Percentiles rank a stretch among this genome's conserved stretches.
Conservation (phyloP, 108 stramenopile genomes). For the Cyclotella atomus region DNA sequence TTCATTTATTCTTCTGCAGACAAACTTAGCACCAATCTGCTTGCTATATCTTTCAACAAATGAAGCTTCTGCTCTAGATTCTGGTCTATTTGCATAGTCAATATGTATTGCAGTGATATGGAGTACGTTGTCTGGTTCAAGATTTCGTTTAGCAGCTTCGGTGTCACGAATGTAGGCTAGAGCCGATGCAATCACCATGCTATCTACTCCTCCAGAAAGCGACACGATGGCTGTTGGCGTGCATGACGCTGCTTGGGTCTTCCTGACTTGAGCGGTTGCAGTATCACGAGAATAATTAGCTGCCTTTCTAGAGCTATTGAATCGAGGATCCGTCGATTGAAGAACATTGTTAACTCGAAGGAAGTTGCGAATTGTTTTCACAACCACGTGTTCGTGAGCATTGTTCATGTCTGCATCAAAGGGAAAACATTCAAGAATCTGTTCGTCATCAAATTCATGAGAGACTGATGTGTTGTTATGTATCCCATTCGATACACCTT, state of each 20-base stretch:
- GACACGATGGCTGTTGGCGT: slow-evolving; percentile 74
- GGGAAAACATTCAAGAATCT: slow-evolving; percentile 74
- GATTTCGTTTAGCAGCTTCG: slow-evolving; percentile 28
- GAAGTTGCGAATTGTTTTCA: slow-evolving; percentile 72
- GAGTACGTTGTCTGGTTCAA: slow-evolving; percentile 51
- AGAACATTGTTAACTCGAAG: slow-evolving; percentile 37
- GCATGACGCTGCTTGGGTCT: not conserved
- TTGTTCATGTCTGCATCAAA: slow-evolving; percentile 76
- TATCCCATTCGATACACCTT: slow-evolving; percentile 21
- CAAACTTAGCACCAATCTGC: slow-evolving; percentile 57
- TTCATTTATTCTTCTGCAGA: slow-evolving; percentile 80
- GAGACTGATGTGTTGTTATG: not conserved
- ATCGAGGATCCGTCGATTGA: slow-evolving; percentile 13
- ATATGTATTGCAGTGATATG: slow-evolving; percentile 84
- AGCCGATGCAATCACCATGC: slow-evolving; percentile 94
- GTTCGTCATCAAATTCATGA: slow-evolving; percentile 59
- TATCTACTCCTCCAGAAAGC: slow-evolving; percentile 97
- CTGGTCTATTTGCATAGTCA: slow-evolving; percentile 97
- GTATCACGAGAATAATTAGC: not conserved
- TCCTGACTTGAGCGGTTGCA: not conserved
- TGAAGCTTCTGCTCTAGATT: slow-evolving; percentile 87
- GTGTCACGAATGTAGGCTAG: slow-evolving; percentile 65
- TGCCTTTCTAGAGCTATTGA: slow-evolving; percentile 15
- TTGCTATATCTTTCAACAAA: slow-evolving; percentile 85
- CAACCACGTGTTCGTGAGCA: slow-evolving; percentile 58